phyloP scores from a whole-genome alignment of 108 stramenopile species.

The Cyclotella baltica region DNA sequence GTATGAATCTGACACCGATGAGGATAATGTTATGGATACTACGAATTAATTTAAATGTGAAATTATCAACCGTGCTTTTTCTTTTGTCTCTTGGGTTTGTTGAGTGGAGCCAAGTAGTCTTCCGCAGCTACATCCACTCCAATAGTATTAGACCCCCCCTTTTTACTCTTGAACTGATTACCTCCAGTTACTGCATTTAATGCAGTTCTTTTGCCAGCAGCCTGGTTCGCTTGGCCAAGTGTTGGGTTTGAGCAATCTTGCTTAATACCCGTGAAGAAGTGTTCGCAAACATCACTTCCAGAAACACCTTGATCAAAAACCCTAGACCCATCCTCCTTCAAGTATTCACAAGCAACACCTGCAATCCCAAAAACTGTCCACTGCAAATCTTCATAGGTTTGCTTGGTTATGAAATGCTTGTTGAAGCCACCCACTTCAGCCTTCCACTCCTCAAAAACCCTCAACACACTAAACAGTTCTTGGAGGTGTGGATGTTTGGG shows the following conservation, averaged over 20 bases:
- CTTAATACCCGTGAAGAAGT: slow-evolving; percentile 1
- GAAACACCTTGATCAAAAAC: slow-evolving; percentile 6
- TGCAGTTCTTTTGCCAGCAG: neutral
- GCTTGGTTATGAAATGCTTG: slow-evolving; percentile 1
- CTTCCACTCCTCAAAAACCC: slow-evolving; percentile 22
- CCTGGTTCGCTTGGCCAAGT: neutral
- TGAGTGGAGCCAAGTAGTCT: neutral
- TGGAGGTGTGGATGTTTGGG: slow-evolving; percentile 11
- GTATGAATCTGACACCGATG: neutral
- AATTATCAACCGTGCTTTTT: neutral
- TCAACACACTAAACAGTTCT: slow-evolving; percentile 12
- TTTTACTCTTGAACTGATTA: slow-evolving; percentile 1
- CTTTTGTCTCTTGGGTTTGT: neutral
- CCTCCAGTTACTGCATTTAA: neutral
- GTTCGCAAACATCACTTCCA: slow-evolving; percentile 21
- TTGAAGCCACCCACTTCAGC: neutral
- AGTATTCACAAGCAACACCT: neutral
- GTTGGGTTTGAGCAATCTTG: slow-evolving; percentile 4
- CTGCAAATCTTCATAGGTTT: slow-evolving; percentile 22
- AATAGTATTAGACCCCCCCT: neutral
- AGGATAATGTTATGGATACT: neutral
- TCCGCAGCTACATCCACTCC: neutral
- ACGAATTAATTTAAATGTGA: neutral
- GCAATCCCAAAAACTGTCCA: slow-evolving; percentile 19
- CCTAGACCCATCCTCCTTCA: slow-evolving; percentile 5